Conservation (phyloP, 2,329 filamentous ascomycete genomes). For the Ophiostoma pallidulum region DNA sequence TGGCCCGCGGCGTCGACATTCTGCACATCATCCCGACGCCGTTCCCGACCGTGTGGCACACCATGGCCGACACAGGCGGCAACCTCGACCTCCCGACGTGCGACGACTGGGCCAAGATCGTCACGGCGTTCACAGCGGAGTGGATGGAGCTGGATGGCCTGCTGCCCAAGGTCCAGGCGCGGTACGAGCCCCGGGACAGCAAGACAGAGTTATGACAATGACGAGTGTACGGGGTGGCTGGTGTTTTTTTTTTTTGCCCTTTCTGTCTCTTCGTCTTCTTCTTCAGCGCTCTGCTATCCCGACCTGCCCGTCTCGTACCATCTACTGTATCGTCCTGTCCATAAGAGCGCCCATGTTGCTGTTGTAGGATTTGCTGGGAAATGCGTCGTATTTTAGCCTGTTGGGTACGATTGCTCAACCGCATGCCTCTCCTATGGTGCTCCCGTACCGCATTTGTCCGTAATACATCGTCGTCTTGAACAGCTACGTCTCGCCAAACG, state of each 20-base stretch:
- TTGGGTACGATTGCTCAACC: too few species aligned
- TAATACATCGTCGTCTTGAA: too few species aligned
- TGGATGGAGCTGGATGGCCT: constrained; percentile 67
- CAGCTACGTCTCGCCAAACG: too few species aligned
- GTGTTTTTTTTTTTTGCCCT: background rate
- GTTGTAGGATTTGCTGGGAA: too few species aligned
- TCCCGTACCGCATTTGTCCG: too few species aligned
- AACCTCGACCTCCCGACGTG: constrained; percentile 74
- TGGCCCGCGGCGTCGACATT: constrained; percentile 75
- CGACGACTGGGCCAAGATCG: constrained; percentile 78
- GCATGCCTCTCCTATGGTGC: too few species aligned
- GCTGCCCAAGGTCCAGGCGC: background rate
- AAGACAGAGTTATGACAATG: constrained; percentile 17
- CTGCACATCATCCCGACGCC: constrained; percentile 79
- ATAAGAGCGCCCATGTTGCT: too few species aligned
- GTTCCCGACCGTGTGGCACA: constrained; percentile 84
- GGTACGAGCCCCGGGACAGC: background rate
- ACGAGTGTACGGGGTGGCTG: background rate
- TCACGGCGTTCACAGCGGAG: constrained; percentile 77
- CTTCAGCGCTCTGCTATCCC: too few species aligned
- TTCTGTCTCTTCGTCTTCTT: background rate
- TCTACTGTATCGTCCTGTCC: too few species aligned
- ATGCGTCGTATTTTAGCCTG: too few species aligned
- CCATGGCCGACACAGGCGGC: constrained; percentile 68
- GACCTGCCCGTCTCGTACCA: too few species aligned